These are phyloP conservation scores for Globisporangium ultimum DNA, from an alignment of 352 stramenopile species.

Conservation along the genomic window DNA sequence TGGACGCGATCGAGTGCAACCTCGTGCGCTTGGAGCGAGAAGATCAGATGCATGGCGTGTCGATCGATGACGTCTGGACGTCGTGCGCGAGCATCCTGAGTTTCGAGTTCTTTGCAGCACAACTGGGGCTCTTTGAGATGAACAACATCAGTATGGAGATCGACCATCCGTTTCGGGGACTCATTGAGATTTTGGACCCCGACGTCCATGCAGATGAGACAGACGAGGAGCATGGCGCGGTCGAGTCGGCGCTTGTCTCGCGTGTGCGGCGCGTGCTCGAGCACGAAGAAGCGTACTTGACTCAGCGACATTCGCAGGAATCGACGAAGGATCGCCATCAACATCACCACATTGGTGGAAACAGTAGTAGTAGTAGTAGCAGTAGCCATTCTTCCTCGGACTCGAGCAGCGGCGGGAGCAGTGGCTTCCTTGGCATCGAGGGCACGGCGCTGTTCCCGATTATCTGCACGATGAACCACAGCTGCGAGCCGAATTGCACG, in stretches of 20 bases:
- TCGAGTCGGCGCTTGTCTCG: slow-evolving; percentile 27
- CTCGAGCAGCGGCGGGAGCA: slow-evolving; percentile 74
- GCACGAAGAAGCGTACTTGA: slow-evolving; percentile 33
- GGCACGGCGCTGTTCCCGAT: slow-evolving; percentile 92
- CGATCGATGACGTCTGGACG: slow-evolving; percentile 57
- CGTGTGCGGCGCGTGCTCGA: slow-evolving; percentile 44
- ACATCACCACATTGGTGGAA: too few relatives aligned
- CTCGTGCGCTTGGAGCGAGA: slow-evolving; percentile 58
- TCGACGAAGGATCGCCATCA: slow-evolving; percentile 54
- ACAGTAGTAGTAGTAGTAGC: slow-evolving; percentile 43
- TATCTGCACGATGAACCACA: slow-evolving; percentile 97
- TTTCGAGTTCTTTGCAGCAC: slow-evolving; percentile 84
- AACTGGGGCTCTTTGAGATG: slow-evolving; percentile 96
- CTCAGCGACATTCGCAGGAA: slow-evolving; percentile 12
- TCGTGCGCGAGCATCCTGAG: slow-evolving; percentile 63
- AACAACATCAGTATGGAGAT: slow-evolving; percentile 95
- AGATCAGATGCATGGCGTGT: slow-evolving; percentile 52
- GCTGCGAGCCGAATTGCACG: slow-evolving; percentile 91
- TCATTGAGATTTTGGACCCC: slow-evolving; percentile 69
- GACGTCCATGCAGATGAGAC: slow-evolving; percentile 24
- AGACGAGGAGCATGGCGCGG: slow-evolving; percentile 13
- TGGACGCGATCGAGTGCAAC: slow-evolving; percentile 69
- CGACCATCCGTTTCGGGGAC: slow-evolving; percentile 72
- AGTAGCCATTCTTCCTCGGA: slow-evolving; percentile 13
- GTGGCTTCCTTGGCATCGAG: slow-evolving; percentile 91